Base-by-base conservation (phyloP, 1,139 yeast genomes). In the Protomyces lactucae-debilis region DNA sequence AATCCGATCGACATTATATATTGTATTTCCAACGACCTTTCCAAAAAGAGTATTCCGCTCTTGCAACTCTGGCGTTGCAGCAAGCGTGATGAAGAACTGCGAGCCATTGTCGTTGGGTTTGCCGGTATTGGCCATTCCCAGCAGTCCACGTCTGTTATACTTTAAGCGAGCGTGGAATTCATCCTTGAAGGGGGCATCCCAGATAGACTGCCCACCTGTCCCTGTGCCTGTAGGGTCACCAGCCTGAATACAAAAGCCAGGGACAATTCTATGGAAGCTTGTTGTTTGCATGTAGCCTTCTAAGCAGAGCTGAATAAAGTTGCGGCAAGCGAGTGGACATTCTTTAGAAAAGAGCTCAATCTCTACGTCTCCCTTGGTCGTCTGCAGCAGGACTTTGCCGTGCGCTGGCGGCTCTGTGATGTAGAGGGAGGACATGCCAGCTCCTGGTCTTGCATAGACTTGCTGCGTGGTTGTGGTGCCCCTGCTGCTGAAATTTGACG, bases 271-370 rank as follows among this genome's bases (percentile, higher is more conserved):
- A 66, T 76, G 76, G 70, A 85, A 83, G 57, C 71, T 70, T 65
- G 76, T 73, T 4, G 79, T 80, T 65, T 74, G 73, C 70, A 79
- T 84, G 55, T 72, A 73, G 5, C 80, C 80, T 64, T 79, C 76
- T 40, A 66, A 54, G 68, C 87, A 83, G 55, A 77, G 76, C 64
- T 79, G 77, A 16, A 87, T 72, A 69, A 88, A 85, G 55, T 72
- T 71, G 53, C 80, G 73, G 40, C 82, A 72, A 0, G 84, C 81
- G 0, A 69, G 68, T 0, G 95, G 92, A 2, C 83, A 75, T 72
- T 88, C 91, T 69, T 83, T 83, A 32, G 92, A 88, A 86, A 88
- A 88, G 10, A 88, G 72, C 61, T 84, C 90, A 1, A 88, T 72
- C 52, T 80, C 83, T 0, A 88, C 74, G 0, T 76, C 73, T 0